Percentiles rank a stretch among this genome's conserved stretches.
Conservation (phyloP, 345 rosid species). For the Eucalyptus tenuipes region DNA sequence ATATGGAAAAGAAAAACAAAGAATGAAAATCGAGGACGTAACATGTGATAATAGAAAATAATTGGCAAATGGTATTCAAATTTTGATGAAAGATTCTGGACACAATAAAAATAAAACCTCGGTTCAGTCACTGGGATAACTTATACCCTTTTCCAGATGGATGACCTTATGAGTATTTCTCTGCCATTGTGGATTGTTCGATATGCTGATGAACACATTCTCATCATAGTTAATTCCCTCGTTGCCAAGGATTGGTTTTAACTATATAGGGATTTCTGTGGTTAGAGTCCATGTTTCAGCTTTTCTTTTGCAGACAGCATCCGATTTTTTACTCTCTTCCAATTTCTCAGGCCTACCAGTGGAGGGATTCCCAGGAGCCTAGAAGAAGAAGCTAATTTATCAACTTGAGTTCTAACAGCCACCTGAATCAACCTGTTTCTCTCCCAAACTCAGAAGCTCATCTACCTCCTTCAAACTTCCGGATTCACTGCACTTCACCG, state of each 20-base stretch:
- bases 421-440: background rate
- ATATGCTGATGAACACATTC: background rate
- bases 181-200: background rate
- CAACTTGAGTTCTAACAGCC: background rate
- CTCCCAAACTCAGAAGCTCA: background rate
- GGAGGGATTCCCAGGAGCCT: conserved; percentile 4
- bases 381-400: conserved; percentile 3
- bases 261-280: background rate
- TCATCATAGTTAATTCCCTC: background rate
- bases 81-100: background rate
- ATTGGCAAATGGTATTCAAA: background rate
- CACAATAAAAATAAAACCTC: background rate
- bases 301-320: background rate
- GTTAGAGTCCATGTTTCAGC: background rate
- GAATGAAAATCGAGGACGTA: background rate
- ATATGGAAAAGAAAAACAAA: background rate
- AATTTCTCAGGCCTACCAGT: conserved; percentile 13
- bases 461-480: background rate
- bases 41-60: background rate
- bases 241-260: background rate
- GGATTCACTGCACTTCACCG: background rate
- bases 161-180: background rate
- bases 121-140: background rate
- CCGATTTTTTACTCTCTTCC: too few relatives aligned
- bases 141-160: background rate